These are phyloP conservation scores for Berberis vulgaris DNA, from an alignment of 164 flowering plant genomes.

Conservation along the genomic window DNA sequence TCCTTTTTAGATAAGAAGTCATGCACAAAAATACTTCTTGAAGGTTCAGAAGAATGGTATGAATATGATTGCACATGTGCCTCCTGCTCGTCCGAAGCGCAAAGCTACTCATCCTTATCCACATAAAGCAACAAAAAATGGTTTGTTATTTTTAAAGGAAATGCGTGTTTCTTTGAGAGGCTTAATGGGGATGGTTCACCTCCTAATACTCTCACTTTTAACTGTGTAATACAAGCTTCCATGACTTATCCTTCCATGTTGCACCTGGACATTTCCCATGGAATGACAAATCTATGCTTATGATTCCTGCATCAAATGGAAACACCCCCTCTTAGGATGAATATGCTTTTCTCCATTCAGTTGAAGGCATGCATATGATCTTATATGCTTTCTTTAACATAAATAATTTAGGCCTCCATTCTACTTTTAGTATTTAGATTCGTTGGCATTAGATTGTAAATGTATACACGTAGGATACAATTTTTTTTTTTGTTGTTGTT, in stretches of 20 bases:
- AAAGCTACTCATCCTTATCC: constrained; percentile 95
- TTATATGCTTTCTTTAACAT: background rate
- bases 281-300: constrained; percentile 51
- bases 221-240: constrained; percentile 31
- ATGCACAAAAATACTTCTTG: constrained; percentile 92
- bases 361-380: constrained; percentile 44
- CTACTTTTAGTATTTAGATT: no score
- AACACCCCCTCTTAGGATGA: constrained; percentile 43
- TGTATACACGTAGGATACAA: no score
- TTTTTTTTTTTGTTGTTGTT: no score
- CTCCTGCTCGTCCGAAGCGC: constrained; percentile 98
- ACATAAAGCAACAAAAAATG: constrained; percentile 77
- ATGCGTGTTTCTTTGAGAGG: background rate
- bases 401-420: no score
- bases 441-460: no score
- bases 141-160: constrained; percentile 25
- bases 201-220: constrained; percentile 12
- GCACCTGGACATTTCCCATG: constrained; percentile 44
- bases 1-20: constrained; percentile 78
- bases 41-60: constrained; percentile 95
- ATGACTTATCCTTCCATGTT: constrained; percentile 40
- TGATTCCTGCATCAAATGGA: constrained; percentile 34
- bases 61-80: constrained; percentile 56
- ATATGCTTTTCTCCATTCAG: constrained; percentile 25
- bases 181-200: background rate